phyloP scores from a whole-genome alignment of 257 asterid species.

The Marsdenia floribunda region DNA sequence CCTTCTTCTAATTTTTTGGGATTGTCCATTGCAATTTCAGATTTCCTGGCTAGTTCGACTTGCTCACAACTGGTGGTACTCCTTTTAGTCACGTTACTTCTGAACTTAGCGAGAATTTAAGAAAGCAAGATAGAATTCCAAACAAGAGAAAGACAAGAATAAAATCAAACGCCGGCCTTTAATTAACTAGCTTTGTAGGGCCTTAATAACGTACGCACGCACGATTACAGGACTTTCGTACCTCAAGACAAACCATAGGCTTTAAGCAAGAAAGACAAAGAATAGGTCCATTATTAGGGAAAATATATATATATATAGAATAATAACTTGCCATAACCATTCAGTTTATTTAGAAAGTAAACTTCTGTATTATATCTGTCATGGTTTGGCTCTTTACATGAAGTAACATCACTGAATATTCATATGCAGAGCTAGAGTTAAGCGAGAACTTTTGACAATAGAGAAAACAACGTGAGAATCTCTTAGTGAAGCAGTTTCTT shows the following conservation, averaged over 20 bases:
- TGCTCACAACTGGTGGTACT: neutral
- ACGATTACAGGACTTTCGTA: slow-evolving; percentile 4
- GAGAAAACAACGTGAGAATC: neutral
- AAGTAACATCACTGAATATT: neutral
- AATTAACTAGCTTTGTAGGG: slow-evolving; percentile 9
- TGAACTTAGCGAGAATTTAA: neutral
- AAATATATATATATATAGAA: neutral
- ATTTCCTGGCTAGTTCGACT: neutral
- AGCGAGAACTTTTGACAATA: neutral
- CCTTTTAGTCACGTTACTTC: neutral
- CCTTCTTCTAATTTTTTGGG: slow-evolving; percentile 53
- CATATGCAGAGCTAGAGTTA: neutral
- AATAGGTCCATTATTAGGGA: neutral
- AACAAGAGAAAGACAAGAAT: slow-evolving; percentile 13
- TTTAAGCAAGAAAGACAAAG: neutral
- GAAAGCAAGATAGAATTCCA: neutral
- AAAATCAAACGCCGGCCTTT: slow-evolving; percentile 33
- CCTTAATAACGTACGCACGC: neutral
- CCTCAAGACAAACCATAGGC: slow-evolving; percentile 19
- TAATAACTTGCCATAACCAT: neutral
- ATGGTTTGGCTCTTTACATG: neutral
- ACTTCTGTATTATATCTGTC: neutral
- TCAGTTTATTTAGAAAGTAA: neutral
- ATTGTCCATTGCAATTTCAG: slow-evolving; percentile 33
- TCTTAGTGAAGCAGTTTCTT: neutral